Percentiles rank a stretch among this genome's conserved stretches.
phyloP scores from a whole-genome alignment of 805 yeast species.

The Starmerella stellata region DNA sequence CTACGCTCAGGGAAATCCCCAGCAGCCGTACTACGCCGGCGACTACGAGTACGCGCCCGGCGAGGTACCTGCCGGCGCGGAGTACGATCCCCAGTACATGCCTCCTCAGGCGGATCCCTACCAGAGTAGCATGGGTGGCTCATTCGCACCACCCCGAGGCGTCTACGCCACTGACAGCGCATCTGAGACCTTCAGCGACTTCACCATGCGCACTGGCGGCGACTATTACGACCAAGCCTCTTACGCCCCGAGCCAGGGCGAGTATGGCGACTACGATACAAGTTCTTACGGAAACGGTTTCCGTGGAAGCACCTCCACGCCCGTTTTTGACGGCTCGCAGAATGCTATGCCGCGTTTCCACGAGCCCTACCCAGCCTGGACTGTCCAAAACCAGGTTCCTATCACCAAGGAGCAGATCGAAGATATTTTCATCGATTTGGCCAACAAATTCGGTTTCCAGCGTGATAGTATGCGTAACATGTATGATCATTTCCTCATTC shows the following conservation, averaged over 20 bases:
- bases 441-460: slow-evolving; percentile 69
- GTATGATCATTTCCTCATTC: slow-evolving; percentile 61
- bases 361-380: slow-evolving; percentile 98
- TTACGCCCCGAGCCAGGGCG: slow-evolving; percentile 19
- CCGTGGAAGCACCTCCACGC: slow-evolving; percentile 78
- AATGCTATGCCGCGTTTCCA: slow-evolving; percentile 24
- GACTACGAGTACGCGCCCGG: slow-evolving; percentile 25
- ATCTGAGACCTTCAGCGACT: slow-evolving; percentile 27
- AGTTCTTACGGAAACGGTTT: slow-evolving; percentile 15
- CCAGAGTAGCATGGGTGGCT: slow-evolving; percentile 22
- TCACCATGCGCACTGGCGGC: slow-evolving; percentile 28
- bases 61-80: slow-evolving; percentile 2
- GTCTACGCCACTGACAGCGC: slow-evolving; percentile 21
- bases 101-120: slow-evolving; percentile 26
- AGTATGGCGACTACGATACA: slow-evolving; percentile 21
- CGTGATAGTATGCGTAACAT: slow-evolving; percentile 58
- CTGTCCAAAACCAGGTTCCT: slow-evolving; percentile 78
- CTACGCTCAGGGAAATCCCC: slow-evolving; percentile 18
- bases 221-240: slow-evolving; percentile 25
- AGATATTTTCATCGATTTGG: slow-evolving; percentile 39
- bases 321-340: slow-evolving; percentile 38
- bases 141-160: slow-evolving; percentile 19
- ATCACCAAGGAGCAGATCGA: slow-evolving; percentile 48
- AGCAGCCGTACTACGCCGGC: slow-evolving; percentile 17
- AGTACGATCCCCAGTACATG: slow-evolving; percentile 1